Conservation (phyloP, 2,329 filamentous ascomycete genomes). For the Pseudogymnoascus sp. region DNA sequence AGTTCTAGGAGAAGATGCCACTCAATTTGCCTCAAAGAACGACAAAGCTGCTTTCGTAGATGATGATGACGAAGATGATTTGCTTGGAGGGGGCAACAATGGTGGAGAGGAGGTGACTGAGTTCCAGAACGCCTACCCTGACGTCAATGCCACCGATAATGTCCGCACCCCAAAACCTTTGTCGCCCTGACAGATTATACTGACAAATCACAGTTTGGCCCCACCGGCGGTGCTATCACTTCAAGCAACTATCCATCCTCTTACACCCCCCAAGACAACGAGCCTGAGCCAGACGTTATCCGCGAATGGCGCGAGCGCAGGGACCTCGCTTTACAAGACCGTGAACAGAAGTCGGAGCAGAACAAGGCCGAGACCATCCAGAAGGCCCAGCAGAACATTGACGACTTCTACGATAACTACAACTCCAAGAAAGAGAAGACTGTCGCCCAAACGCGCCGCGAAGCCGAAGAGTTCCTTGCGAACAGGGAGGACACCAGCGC, state of each 20-base stretch:
- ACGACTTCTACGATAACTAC: conserved; percentile 99
- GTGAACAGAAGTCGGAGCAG: conserved; percentile 72
- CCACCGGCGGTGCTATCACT: conserved; percentile 68
- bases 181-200: not conserved
- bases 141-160: conserved; percentile 61
- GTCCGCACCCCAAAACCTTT: conserved; percentile 37
- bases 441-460: conserved; percentile 77
- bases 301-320: conserved; percentile 88
- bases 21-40: conserved; percentile 74
- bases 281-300: conserved; percentile 84
- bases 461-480: conserved; percentile 86
- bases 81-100: conserved; percentile 57
- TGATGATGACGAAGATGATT: conserved; percentile 56
- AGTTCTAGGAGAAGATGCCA: conserved; percentile 82
- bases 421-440: conserved; percentile 96
- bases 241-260: conserved; percentile 39
- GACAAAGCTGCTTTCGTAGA: conserved; percentile 61
- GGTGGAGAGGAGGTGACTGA: conserved; percentile 34
- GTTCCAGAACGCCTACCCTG: conserved; percentile 89
- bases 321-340: conserved; percentile 73
- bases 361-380: conserved; percentile 81
- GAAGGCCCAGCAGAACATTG: conserved; percentile 88
- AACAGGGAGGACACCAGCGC: conserved; percentile 87
- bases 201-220: not conserved
- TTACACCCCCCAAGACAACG: conserved; percentile 42